These are phyloP conservation scores for Tricholoma sp. DNA, from an alignment of 768 basidiomycete species.

Conservation along the genomic window DNA sequence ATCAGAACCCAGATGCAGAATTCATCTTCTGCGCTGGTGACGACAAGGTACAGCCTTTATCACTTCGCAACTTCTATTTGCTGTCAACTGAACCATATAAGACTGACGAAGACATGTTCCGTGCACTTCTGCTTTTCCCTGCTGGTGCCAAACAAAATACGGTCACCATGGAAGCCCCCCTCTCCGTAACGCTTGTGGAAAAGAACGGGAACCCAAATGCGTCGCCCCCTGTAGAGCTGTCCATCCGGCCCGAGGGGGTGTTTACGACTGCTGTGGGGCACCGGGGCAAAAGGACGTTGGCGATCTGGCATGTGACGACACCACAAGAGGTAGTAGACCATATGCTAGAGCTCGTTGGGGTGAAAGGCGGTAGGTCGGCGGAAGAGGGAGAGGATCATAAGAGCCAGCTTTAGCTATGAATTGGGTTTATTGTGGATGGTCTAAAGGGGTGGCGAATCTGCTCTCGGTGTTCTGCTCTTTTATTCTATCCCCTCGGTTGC, in stretches of 20 bases:
- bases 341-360: constrained; percentile 59
- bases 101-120: constrained; percentile 99
- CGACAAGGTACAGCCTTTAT: constrained; percentile 64
- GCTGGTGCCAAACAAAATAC: constrained; percentile 31
- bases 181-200: constrained; percentile 46
- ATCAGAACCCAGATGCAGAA: constrained; percentile 89
- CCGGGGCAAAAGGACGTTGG: constrained; percentile 83
- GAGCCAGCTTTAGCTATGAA: background rate
- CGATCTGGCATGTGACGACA: constrained; percentile 88
- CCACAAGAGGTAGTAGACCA: constrained; percentile 84
- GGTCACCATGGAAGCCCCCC: constrained; percentile 52
- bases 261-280: constrained; percentile 96
- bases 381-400: background rate
- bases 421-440: background rate
- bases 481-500: background rate
- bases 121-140: constrained; percentile 67
- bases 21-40: constrained; percentile 98
- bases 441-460: background rate
- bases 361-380: constrained; percentile 1
- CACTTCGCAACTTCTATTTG: background rate
- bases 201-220: background rate
- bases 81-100: background rate
- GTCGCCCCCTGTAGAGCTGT: constrained; percentile 49
- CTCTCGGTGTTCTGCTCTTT: background rate
- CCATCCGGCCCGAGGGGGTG: constrained; percentile 61